Base-by-base conservation (phyloP, 345 rosid genomes). In the Gossypium herbaceum region DNA sequence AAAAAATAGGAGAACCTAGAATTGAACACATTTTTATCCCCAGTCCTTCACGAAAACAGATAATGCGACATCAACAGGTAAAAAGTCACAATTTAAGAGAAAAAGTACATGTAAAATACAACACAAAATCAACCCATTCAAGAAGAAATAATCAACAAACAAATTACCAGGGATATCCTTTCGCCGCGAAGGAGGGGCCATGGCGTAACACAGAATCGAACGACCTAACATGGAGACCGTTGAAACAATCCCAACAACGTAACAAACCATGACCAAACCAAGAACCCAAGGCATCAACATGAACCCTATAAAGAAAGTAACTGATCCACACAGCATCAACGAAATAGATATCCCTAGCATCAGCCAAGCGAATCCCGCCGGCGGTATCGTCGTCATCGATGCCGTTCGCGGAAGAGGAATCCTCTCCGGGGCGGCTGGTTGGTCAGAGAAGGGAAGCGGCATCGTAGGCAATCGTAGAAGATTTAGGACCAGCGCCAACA, bases 271-370 rank as follows among this genome's bases (percentile, higher is more conserved):
- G 2, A 88, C 77, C 75, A 95, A 83, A 73, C 93, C 97, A 2
- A 95, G 67, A 54, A 93, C 90, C 98, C 98, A 95, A 1, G 99
- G 99, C 97, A 95, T 87, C 91, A 95, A 73, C 73, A 95, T 82
- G 67, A 95, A 86, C 0, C 99, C 99, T 29, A 95, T 87, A 71
- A 95, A 95, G 85, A 95, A 93, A 63, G 99, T 93, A 65, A 95
- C 87, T 58, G 93, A 90, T 81, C 99, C 98, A 69, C 99, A 89
- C 4, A 95, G 75, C 96, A 95, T 91, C 83, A 95, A 77, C 13
- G 93, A 77, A 72, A 95, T 13, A 0, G 97, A 91, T 7, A 89
- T 80, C 71, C 98, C 99, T 1, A 95, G 81, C 79, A 95, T 82
- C 89, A 91, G 63, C 59, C 93, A 90, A 52, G 94, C 97, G 55